These are phyloP conservation scores for Austroboletus olivaceoglutinosus DNA, from an alignment of 1,284 basidiomycete species.

Conservation along the genomic window DNA sequence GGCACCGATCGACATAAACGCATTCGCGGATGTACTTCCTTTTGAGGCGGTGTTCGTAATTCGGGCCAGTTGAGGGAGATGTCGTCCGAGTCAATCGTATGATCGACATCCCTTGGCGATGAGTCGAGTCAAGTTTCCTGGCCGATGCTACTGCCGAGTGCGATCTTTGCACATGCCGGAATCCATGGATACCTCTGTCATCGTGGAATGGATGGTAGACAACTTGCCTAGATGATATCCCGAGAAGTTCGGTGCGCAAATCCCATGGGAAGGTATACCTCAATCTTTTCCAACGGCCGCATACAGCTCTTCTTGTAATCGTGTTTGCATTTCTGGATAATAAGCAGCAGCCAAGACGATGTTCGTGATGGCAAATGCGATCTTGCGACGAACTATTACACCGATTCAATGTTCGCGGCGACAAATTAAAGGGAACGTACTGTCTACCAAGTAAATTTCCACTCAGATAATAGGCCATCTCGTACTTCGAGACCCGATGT, in stretches of 20 bases:
- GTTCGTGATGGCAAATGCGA: constrained; percentile 55
- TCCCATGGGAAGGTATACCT: constrained; percentile 40
- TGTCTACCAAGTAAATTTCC: constrained; percentile 62
- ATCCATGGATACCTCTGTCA: constrained; percentile 51
- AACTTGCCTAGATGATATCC: constrained; percentile 56
- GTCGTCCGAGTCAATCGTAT: too few species aligned
- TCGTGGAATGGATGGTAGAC: not conserved
- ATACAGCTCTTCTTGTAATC: constrained; percentile 63
- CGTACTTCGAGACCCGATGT: constrained; percentile 48
- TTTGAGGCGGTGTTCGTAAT: too few species aligned
- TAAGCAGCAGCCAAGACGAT: constrained; percentile 62
- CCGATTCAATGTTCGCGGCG: not conserved
- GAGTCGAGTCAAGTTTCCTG: too few species aligned
- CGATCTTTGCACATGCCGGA: constrained; percentile 56
- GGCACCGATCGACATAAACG: too few species aligned
- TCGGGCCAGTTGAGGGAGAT: too few species aligned
- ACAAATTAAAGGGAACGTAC: constrained; percentile 20
- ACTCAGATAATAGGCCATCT: constrained; percentile 58
- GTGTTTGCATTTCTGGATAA: constrained; percentile 52
- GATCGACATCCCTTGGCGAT: too few species aligned
- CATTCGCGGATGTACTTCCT: too few species aligned
- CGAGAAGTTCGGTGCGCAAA: constrained; percentile 57
- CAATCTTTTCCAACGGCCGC: constrained; percentile 50
- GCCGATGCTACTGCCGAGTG: too few species aligned
- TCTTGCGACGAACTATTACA: constrained; percentile 31